phyloP scores from a whole-genome alignment of 2,329 filamentous ascomycete species.

The Teratosphaeria nubilosa region DNA sequence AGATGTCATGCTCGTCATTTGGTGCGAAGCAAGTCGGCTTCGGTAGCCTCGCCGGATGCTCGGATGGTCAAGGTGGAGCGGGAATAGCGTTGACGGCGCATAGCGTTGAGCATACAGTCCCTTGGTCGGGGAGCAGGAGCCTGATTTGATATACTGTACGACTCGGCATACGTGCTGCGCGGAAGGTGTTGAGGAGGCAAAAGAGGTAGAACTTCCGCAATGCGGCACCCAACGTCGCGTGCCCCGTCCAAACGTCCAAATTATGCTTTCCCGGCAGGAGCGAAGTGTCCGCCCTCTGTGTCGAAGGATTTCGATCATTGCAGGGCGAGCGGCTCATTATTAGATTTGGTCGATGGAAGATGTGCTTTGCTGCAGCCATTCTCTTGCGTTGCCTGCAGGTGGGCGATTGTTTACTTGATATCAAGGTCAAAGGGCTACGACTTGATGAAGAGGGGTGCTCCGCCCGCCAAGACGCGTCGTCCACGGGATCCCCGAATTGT shows the following conservation, averaged over 20 bases:
- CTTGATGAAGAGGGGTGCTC: background rate
- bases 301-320: background rate
- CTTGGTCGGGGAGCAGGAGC: no score
- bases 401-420: background rate
- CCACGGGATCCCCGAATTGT: background rate
- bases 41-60: background rate
- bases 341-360: no score
- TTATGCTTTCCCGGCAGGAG: background rate
- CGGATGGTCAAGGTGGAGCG: background rate
- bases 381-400: background rate
- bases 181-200: no score
- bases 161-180: no score
- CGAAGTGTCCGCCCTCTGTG: background rate
- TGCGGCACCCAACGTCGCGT: background rate
- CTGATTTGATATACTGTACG: no score
- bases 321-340: background rate
- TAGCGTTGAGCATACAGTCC: background rate
- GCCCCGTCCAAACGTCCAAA: background rate
- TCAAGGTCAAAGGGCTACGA: background rate
- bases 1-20: background rate
- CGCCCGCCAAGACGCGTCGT: background rate
- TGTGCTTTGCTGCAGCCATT: background rate
- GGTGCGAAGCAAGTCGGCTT: background rate
- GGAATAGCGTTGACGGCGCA: background rate
- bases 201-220: background rate